Percentiles rank a stretch among this genome's conserved stretches.
Evolutionary conservation across 2,329 filamentous ascomycete genomes (phyloP).

Genomic region (Harringtonia aguacate): DNA sequence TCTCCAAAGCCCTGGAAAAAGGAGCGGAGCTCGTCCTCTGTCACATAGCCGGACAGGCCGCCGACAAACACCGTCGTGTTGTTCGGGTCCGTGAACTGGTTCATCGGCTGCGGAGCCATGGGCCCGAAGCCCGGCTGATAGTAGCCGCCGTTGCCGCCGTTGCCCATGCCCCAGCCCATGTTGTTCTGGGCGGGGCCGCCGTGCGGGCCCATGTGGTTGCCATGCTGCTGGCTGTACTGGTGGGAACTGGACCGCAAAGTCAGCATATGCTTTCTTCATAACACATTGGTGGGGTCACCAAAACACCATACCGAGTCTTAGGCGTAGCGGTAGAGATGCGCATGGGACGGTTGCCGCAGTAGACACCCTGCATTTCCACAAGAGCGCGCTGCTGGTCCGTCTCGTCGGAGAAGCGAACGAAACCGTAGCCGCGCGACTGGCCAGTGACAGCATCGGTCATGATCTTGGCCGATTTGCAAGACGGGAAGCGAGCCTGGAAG

Average conservation of each 20-base stretch:
- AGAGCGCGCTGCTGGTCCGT: slow-evolving; percentile 92
- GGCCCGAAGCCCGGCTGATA: slow-evolving; percentile 21
- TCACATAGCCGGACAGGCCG: slow-evolving; percentile 93
- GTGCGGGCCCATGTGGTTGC: slow-evolving; percentile 26
- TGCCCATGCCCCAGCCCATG: slow-evolving; percentile 26
- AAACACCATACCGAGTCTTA: slow-evolving; percentile 61
- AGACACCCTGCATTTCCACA: slow-evolving; percentile 97
- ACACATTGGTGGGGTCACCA: neutral
- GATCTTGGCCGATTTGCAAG: slow-evolving; percentile 99
- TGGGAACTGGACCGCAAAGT: slow-evolving; percentile 19
- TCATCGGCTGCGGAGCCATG: slow-evolving; percentile 51
- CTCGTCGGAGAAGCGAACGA: slow-evolving; percentile 94
- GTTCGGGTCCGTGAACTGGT: slow-evolving; percentile 99
- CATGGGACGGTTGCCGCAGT: slow-evolving; percentile 98
- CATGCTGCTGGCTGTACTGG: slow-evolving; percentile 26
- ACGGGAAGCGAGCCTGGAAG: slow-evolving; percentile 92
- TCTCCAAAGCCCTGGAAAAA: slow-evolving; percentile 99
- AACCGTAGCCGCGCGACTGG: slow-evolving; percentile 95
- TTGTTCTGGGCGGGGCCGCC: slow-evolving; percentile 29
- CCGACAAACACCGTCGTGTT: slow-evolving; percentile 99
- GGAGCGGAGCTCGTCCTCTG: slow-evolving; percentile 96
- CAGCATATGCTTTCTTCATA: neutral
- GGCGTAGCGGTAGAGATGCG: slow-evolving; percentile 95
- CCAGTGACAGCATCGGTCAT: slow-evolving; percentile 98
- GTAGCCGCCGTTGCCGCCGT: slow-evolving; percentile 21